These are phyloP conservation scores for Schizopora paradoxa DNA, from an alignment of 1,284 basidiomycete species.

Conservation along the genomic window DNA sequence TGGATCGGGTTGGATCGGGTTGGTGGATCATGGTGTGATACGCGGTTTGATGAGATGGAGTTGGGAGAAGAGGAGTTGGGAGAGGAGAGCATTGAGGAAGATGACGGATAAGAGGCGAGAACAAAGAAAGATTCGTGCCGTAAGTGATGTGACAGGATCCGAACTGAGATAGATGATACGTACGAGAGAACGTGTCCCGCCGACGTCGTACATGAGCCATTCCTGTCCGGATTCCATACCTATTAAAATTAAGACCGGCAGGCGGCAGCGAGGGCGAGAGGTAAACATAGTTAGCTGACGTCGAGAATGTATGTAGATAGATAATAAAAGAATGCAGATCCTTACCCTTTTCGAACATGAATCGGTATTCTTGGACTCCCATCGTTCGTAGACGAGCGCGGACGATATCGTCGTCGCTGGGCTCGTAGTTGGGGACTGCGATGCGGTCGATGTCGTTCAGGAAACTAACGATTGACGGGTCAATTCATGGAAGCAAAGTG, in stretches of 20 bases:
- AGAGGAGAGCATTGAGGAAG: conserved; percentile 66
- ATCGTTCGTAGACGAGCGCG: conserved; percentile 38
- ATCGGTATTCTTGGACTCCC: conserved; percentile 68
- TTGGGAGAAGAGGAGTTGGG: conserved; percentile 39
- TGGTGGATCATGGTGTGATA: conserved; percentile 1
- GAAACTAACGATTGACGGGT: conserved; percentile 41
- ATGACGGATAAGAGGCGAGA: conserved; percentile 38
- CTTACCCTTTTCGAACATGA: conserved; percentile 71
- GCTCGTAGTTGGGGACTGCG: conserved; percentile 55
- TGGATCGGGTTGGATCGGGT: conserved; percentile 13
- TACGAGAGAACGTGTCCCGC: conserved; percentile 64
- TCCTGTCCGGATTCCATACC: conserved; percentile 67
- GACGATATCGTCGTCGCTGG: conserved; percentile 53
- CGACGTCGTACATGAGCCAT: conserved; percentile 77
- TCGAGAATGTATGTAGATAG: neutral
- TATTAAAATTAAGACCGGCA: conserved; percentile 28
- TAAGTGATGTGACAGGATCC: conserved; percentile 19
- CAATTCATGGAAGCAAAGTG: conserved; percentile 9
- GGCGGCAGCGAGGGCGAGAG: conserved; percentile 38
- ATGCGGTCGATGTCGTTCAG: conserved; percentile 66
- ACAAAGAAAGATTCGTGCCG: conserved; percentile 32
- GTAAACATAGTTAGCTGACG: neutral
- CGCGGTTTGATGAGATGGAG: too few species aligned
- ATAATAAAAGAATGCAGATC: conserved; percentile 1
- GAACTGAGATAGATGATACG: too few species aligned